These are phyloP conservation scores for Pythium brassicae DNA, from an alignment of 352 stramenopile species.

Conservation along the genomic window DNA sequence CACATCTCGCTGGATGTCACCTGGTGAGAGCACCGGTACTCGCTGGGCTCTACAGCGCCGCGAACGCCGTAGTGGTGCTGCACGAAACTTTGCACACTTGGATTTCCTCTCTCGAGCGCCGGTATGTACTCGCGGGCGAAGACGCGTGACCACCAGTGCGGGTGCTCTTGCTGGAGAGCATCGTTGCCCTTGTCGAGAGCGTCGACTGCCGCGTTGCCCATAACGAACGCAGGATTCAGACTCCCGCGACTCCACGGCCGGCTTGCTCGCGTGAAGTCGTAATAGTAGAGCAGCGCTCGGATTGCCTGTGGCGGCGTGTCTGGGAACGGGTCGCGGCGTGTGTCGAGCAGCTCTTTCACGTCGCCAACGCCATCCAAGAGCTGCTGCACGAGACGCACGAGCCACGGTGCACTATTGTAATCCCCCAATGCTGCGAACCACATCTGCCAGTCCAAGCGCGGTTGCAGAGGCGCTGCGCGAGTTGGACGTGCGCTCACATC, in stretches of 20 bases:
- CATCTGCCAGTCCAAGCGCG: slow-evolving; percentile 91
- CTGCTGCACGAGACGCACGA: slow-evolving; percentile 84
- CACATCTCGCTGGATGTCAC: neutral
- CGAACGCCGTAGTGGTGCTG: slow-evolving; percentile 22
- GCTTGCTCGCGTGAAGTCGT: slow-evolving; percentile 81
- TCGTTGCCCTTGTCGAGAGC: neutral
- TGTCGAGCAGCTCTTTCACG: slow-evolving; percentile 72
- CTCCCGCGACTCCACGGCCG: slow-evolving; percentile 43
- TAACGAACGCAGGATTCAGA: slow-evolving; percentile 9
- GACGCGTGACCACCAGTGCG: slow-evolving; percentile 41
- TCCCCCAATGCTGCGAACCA: slow-evolving; percentile 87
- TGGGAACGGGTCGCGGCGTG: slow-evolving; percentile 44
- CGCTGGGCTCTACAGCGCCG: neutral
- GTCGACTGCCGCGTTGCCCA: neutral
- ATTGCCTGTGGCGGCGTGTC: slow-evolving; percentile 33
- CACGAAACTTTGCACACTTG: slow-evolving; percentile 38
- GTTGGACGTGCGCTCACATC: slow-evolving; percentile 28
- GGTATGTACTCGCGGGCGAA: slow-evolving; percentile 38
- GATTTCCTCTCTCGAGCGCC: slow-evolving; percentile 36
- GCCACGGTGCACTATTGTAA: slow-evolving; percentile 82
- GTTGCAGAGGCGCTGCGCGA: slow-evolving; percentile 40
- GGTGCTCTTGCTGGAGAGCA: neutral
- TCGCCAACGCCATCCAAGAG: slow-evolving; percentile 53
- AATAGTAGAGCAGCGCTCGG: slow-evolving; percentile 74
- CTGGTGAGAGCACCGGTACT: neutral